Conservation (phyloP, 805 yeast species). For the Ogataea zsoltii region DNA sequence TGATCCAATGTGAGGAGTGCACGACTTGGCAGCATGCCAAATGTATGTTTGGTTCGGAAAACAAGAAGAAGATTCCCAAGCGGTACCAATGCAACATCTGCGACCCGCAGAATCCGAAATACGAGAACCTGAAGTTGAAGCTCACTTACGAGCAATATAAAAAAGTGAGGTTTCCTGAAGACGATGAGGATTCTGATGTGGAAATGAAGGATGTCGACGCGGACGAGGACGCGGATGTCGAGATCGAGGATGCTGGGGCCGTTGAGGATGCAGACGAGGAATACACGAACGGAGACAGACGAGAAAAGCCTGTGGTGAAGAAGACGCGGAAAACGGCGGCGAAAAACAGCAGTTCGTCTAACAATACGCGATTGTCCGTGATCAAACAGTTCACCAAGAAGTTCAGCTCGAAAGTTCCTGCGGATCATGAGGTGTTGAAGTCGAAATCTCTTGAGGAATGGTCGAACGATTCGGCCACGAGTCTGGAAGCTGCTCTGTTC, state of each 20-base stretch:
- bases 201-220: slow-evolving; percentile 19
- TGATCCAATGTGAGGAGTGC: slow-evolving; percentile 69
- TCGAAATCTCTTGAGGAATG: slow-evolving; percentile 32
- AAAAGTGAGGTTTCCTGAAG: slow-evolving; percentile 19
- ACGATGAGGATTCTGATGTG: slow-evolving; percentile 14
- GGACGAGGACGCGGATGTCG: slow-evolving; percentile 19
- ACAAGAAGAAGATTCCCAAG: slow-evolving; percentile 43
- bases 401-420: slow-evolving; percentile 42
- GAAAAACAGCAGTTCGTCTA: background rate
- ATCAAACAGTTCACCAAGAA: slow-evolving; percentile 50
- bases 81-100: slow-evolving; percentile 58
- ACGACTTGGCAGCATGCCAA: slow-evolving; percentile 70
- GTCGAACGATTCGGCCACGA: slow-evolving; percentile 47
- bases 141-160: slow-evolving; percentile 34
- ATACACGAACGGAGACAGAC: slow-evolving; percentile 9
- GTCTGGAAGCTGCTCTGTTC: slow-evolving; percentile 53
- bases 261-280: slow-evolving; percentile 19
- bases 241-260: slow-evolving; percentile 18
- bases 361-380: slow-evolving; percentile 48
- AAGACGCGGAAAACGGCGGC: slow-evolving; percentile 1
- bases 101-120: slow-evolving; percentile 36
- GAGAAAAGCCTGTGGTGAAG: slow-evolving; percentile 12
- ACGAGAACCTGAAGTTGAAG: slow-evolving; percentile 34
- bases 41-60: slow-evolving; percentile 55
- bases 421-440: slow-evolving; percentile 25